A percentile compares a stretch with the other conserved stretches of the same genome.
Conservation (phyloP, 176 grass and related monocot species). For the Aegilops longissima region DNA sequence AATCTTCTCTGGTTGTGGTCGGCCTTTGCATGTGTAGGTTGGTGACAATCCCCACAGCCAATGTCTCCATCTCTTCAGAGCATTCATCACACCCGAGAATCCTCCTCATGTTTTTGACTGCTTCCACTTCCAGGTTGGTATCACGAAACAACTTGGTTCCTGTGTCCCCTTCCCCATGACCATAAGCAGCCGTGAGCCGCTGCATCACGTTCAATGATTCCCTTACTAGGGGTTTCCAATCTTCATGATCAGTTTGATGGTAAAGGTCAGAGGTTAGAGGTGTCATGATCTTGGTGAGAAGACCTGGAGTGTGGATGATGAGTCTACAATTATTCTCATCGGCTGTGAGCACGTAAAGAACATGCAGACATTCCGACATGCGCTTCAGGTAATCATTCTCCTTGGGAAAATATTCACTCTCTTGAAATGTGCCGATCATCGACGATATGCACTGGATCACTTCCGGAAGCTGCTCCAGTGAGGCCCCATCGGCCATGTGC, state of each 20-base stretch:
- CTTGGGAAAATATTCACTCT: too few species aligned
- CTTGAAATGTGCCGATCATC: not conserved
- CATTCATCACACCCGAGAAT: not conserved
- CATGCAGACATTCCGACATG: not conserved
- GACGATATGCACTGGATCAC: not conserved
- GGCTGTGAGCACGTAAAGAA: not conserved
- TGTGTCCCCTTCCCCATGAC: not conserved
- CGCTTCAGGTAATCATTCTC: not conserved
- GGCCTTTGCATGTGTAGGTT: not conserved
- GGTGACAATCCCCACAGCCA: not conserved
- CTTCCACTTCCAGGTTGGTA: not conserved
- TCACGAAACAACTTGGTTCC: not conserved
- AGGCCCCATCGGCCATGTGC: not conserved
- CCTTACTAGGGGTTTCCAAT: not conserved
- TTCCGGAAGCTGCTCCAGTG: not conserved
- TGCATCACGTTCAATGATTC: not conserved
- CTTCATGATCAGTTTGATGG: not conserved
- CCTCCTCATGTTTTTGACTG: not conserved
- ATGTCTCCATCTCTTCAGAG: too few species aligned
- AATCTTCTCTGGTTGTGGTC: not conserved
- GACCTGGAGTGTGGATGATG: not conserved
- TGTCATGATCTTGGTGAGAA: not conserved
- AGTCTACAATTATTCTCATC: not conserved
- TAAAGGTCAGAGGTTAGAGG: not conserved
- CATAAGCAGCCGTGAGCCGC: not conserved